A percentile compares a stretch with the other conserved stretches of the same genome.
Conservation (phyloP, 1,139 yeast genomes). For the Suhomyces guaymorum region DNA sequence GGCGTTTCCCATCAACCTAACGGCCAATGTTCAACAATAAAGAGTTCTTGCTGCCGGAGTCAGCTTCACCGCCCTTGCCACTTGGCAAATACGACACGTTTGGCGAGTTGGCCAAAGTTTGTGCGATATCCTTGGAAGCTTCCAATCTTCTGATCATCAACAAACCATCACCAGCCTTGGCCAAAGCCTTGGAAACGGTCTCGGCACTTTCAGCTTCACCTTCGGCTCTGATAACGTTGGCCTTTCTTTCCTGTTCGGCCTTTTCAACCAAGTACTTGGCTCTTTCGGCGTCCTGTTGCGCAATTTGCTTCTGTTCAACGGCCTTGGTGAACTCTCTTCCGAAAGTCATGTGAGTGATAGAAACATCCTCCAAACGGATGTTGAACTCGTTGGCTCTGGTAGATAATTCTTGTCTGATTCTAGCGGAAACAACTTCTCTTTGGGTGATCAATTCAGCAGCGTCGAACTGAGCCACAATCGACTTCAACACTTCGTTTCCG, state of each 20-base stretch:
- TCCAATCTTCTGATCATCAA: slow-evolving; percentile 92
- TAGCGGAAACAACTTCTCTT: slow-evolving; percentile 90
- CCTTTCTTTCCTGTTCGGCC: slow-evolving; percentile 97
- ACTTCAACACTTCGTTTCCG: slow-evolving; percentile 92
- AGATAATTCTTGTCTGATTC: slow-evolving; percentile 84
- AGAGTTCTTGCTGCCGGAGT: slow-evolving; percentile 32
- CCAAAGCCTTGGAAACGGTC: slow-evolving; percentile 86
- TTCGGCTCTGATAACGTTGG: slow-evolving; percentile 93
- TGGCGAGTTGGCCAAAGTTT: slow-evolving; percentile 76
- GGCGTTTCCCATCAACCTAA: slow-evolving; percentile 6
- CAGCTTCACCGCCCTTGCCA: slow-evolving; percentile 35
- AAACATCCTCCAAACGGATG: slow-evolving; percentile 92
- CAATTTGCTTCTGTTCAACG: slow-evolving; percentile 98
- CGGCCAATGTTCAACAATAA: slow-evolving; percentile 48
- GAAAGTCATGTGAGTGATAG: slow-evolving; percentile 97
- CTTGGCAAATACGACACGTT: slow-evolving; percentile 92
- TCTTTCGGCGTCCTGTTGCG: slow-evolving; percentile 98
- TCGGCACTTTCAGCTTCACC: slow-evolving; percentile 99
- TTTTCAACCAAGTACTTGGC: slow-evolving; percentile 92
- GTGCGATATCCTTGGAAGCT: slow-evolving; percentile 94
- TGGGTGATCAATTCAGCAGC: slow-evolving; percentile 98
- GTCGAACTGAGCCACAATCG: slow-evolving; percentile 96
- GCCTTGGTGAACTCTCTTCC: slow-evolving; percentile 98
- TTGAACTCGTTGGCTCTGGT: slow-evolving; percentile 85
- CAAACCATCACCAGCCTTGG: slow-evolving; percentile 95